Conservation (phyloP, 176 grass and related monocot genomes). For the Eragrostis nindensis region DNA sequence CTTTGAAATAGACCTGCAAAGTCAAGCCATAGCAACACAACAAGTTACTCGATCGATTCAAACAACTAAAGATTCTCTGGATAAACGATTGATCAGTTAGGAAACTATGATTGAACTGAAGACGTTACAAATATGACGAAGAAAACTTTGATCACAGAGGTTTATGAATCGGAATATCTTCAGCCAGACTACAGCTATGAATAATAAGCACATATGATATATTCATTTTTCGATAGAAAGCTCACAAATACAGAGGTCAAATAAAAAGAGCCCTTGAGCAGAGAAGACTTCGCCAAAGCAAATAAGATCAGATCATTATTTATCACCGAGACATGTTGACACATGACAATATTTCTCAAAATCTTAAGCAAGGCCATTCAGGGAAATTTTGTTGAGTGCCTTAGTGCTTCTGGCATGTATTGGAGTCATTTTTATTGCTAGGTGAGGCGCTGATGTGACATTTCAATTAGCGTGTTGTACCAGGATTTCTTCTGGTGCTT, state of each 20-base stretch:
- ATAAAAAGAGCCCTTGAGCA: no score
- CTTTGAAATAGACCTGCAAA: slow-evolving; percentile 96
- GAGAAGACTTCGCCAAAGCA: background rate
- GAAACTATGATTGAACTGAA: background rate
- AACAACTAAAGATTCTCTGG: slow-evolving; percentile 15
- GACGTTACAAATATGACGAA: background rate
- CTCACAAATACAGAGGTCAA: background rate
- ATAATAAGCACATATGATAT: background rate
- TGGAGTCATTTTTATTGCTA: background rate
- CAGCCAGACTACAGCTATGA: slow-evolving; percentile 13
- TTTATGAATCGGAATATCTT: slow-evolving; percentile 12
- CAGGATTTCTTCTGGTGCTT: background rate
- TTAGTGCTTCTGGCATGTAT: background rate
- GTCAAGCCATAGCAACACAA: slow-evolving; percentile 33
- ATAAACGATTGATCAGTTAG: slow-evolving; percentile 4
- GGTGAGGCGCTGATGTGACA: background rate
- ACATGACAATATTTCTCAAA: background rate
- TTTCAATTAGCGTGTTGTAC: background rate
- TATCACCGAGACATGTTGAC: background rate
- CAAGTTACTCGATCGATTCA: background rate
- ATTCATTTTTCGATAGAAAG: slow-evolving; percentile 15
- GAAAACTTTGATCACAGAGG: background rate
- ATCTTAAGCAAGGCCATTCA: background rate
- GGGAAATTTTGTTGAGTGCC: background rate
- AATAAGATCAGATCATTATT: background rate